phyloP scores from a whole-genome alignment of 495 filamentous ascomycete genomes.

The Thermochaetoides thermophila region DNA sequence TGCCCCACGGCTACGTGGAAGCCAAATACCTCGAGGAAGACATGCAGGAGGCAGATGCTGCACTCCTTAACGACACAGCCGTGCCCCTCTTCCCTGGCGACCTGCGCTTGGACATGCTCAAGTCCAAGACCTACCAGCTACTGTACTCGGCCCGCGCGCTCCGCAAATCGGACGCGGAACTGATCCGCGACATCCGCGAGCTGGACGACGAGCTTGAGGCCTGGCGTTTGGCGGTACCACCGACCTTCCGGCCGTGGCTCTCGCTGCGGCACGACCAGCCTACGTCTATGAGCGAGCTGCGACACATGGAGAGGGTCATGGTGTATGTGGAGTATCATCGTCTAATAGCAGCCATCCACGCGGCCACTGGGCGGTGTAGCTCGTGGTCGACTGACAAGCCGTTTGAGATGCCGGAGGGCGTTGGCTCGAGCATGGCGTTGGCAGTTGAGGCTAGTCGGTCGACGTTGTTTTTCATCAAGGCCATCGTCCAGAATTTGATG shows the following conservation, averaged over 20 bases:
- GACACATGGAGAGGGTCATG: constrained; percentile 15
- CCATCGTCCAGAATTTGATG: constrained; percentile 25
- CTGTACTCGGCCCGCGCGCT: constrained; percentile 33
- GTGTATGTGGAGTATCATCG: constrained; percentile 37
- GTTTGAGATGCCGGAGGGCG: constrained; percentile 27
- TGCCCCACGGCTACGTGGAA: constrained; percentile 31
- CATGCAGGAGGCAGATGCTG: constrained; percentile 3
- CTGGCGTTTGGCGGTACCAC: constrained; percentile 34
- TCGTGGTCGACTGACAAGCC: constrained; percentile 12
- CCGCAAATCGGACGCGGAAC: constrained; percentile 37
- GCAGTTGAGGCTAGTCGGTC: constrained; percentile 39
- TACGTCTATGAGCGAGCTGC: neutral
- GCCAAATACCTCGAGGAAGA: constrained; percentile 16
- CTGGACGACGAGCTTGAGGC: constrained; percentile 37
- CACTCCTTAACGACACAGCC: constrained; percentile 10
- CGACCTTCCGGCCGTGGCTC: constrained; percentile 27
- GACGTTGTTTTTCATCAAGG: constrained; percentile 31
- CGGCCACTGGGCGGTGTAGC: constrained; percentile 33
- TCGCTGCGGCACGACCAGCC: constrained; percentile 21
- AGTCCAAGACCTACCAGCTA: constrained; percentile 31
- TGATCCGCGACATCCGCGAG: constrained; percentile 37
- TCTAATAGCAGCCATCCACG: constrained; percentile 37
- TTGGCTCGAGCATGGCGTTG: constrained; percentile 34
- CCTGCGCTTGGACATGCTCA: constrained; percentile 34
- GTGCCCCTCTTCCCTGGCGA: constrained; percentile 34